Conservation (phyloP, 495 filamentous ascomycete species). For the Aspergillus carlsbadensis region DNA sequence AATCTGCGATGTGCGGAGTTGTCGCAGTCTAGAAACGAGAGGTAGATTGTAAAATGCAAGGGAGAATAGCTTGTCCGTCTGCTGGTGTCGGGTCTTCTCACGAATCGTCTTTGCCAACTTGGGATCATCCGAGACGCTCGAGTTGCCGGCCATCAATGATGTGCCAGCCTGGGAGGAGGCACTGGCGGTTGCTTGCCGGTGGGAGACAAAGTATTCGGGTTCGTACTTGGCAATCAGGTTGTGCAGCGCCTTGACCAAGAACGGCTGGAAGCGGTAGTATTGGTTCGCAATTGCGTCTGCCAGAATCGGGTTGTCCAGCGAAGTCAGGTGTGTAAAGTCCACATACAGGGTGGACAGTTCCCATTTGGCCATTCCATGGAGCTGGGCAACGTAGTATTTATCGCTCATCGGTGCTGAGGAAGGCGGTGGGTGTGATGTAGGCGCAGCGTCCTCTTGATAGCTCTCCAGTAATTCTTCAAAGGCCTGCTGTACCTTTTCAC, state of each 20-base stretch:
- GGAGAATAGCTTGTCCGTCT: conserved; percentile 93
- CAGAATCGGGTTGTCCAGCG: conserved; percentile 67
- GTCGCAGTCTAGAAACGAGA: conserved; percentile 85
- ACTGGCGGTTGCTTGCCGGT: conserved; percentile 72
- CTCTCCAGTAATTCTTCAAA: conserved; percentile 89
- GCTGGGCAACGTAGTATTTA: conserved; percentile 95
- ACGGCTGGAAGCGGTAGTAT: conserved; percentile 95
- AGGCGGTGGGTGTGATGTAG: conserved; percentile 64
- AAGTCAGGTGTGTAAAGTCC: conserved; percentile 84
- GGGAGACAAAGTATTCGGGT: conserved; percentile 87
- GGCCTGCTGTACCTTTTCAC: conserved; percentile 76
- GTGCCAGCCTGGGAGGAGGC: conserved; percentile 60
- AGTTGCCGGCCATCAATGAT: conserved; percentile 64
- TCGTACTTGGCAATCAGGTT: conserved; percentile 93
- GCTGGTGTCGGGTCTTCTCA: conserved; percentile 80
- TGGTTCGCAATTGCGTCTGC: conserved; percentile 81
- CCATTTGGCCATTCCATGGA: conserved; percentile 82
- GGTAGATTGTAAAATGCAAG: conserved; percentile 97
- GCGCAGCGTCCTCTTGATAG: conserved; percentile 73
- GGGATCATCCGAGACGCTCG: conserved; percentile 54
- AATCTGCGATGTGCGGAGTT: conserved; percentile 86
- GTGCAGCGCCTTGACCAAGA: conserved; percentile 84
- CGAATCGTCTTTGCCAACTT: conserved; percentile 34
- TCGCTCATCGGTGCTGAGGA: conserved; percentile 76
- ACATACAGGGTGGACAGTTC: conserved; percentile 95